phyloP scores from a whole-genome alignment of 2,329 filamentous ascomycete species.

The Falciphora oryzae region DNA sequence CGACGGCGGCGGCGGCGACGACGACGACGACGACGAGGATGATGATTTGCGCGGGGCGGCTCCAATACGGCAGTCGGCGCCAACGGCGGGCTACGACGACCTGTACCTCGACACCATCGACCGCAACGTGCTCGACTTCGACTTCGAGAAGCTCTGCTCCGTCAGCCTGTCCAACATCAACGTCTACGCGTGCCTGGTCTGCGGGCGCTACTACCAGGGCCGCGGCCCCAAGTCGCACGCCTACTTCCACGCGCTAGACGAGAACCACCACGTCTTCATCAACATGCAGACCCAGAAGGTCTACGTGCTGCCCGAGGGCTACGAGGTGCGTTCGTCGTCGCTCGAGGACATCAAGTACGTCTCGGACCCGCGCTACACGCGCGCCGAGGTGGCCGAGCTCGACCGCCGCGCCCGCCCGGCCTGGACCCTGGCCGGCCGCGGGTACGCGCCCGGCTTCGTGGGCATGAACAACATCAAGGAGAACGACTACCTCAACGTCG shows the following conservation, averaged over 20 bases:
- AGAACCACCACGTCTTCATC: constrained; percentile 95
- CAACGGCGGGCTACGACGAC: constrained; percentile 85
- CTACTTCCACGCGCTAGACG: constrained; percentile 94
- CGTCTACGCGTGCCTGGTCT: constrained; percentile 94
- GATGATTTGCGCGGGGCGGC: constrained; percentile 35
- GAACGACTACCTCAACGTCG: constrained; percentile 96
- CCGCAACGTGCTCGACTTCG: constrained; percentile 88
- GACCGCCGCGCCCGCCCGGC: constrained; percentile 57
- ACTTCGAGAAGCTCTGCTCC: constrained; percentile 98
- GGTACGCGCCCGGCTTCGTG: constrained; percentile 90
- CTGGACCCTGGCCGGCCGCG: constrained; percentile 75
- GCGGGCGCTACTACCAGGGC: constrained; percentile 96
- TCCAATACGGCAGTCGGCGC: constrained; percentile 66
- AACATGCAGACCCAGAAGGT: constrained; percentile 93
- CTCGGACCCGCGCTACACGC: constrained; percentile 81
- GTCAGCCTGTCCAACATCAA: constrained; percentile 97
- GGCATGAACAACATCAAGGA: constrained; percentile 99
- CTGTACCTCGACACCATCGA: constrained; percentile 97
- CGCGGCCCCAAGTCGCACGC: constrained; percentile 90
- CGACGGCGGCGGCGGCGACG: constrained; percentile 24
- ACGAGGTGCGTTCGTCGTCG: constrained; percentile 91
- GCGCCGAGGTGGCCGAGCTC: constrained; percentile 71
- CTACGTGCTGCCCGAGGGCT: constrained; percentile 90
- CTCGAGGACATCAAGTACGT: constrained; percentile 98
- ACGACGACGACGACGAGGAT: constrained; percentile 34